A percentile compares a stretch with the other conserved stretches of the same genome.
phyloP scores from a whole-genome alignment of 352 stramenopile species.

The Phytopythium kandeliae region DNA sequence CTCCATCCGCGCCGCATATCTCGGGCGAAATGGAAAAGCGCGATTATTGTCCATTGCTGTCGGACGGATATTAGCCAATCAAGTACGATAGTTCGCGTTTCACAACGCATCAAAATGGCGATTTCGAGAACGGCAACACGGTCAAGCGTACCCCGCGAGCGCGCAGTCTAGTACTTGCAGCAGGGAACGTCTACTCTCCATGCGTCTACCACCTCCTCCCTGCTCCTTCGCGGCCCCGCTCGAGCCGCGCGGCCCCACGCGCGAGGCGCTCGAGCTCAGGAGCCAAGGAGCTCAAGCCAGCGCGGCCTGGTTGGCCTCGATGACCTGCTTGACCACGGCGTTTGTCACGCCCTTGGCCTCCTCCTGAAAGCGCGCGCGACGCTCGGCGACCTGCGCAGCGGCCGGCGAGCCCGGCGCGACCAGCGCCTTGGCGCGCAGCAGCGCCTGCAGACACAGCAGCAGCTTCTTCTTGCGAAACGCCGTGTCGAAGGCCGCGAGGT shows the following conservation, averaged over 20 bases:
- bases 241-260: too few species aligned
- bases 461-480: constrained; percentile 68
- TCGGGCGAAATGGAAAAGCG: not conserved
- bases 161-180: too few species aligned
- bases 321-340: constrained; percentile 46
- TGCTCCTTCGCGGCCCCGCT: not conserved
- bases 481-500: constrained; percentile 73
- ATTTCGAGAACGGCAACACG: not conserved
- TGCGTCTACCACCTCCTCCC: not conserved
- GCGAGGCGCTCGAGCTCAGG: too few species aligned
- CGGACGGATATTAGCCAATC: not conserved
- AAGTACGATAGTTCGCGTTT: not conserved
- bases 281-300: constrained; percentile 15
- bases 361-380: constrained; percentile 38
- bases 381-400: constrained; percentile 31
- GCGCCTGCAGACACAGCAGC: constrained; percentile 70
- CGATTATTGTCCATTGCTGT: too few species aligned
- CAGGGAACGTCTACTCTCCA: not conserved
- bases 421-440: constrained; percentile 52
- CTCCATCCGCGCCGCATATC: not conserved
- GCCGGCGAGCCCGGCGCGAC: constrained; percentile 11
- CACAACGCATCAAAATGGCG: too few species aligned
- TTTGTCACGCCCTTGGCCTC: constrained; percentile 52
- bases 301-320: constrained; percentile 57
- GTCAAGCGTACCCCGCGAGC: too few species aligned